Evolutionary conservation across 1,284 basidiomycete species (phyloP).

Genomic region (Singerocomus rubriflavus): DNA sequence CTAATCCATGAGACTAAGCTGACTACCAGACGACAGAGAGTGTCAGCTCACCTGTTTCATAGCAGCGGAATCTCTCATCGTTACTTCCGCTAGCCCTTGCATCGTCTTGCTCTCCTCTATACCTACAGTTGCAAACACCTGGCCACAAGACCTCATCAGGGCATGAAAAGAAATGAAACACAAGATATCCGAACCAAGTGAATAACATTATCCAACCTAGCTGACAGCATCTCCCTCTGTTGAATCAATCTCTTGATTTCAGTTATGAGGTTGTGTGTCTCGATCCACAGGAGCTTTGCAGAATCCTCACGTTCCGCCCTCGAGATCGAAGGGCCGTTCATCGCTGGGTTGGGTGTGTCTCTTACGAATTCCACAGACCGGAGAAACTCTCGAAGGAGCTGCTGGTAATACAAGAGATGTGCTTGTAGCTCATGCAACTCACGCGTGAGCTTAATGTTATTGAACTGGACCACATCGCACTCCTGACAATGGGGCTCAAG

Average conservation of each 20-base stretch:
- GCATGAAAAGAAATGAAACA: background rate
- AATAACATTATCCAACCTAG: slow-evolving; percentile 50
- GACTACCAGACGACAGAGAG: background rate
- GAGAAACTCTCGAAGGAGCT: slow-evolving; percentile 49
- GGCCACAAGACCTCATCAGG: slow-evolving; percentile 1
- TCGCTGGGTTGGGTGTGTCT: slow-evolving; percentile 44
- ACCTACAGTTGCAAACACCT: slow-evolving; percentile 49
- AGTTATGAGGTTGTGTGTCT: slow-evolving; percentile 42
- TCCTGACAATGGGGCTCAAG: slow-evolving; percentile 35
- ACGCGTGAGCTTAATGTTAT: slow-evolving; percentile 40
- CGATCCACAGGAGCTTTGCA: slow-evolving; percentile 36
- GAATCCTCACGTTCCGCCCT: slow-evolving; percentile 20
- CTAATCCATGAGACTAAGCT: slow-evolving; percentile 9
- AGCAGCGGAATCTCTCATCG: slow-evolving; percentile 41
- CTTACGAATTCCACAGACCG: slow-evolving; percentile 47
- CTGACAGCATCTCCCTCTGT: slow-evolving; percentile 42
- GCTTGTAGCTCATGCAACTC: slow-evolving; percentile 53
- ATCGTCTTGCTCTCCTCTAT: slow-evolving; percentile 45
- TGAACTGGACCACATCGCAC: slow-evolving; percentile 36
- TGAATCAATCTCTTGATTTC: slow-evolving; percentile 47
- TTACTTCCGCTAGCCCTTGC: slow-evolving; percentile 40
- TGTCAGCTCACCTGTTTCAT: slow-evolving; percentile 41
- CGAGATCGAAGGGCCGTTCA: slow-evolving; percentile 25
- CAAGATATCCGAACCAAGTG: slow-evolving; percentile 32
- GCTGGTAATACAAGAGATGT: slow-evolving; percentile 48